Percentiles rank a stretch among this genome's conserved stretches.
Evolutionary conservation across 352 stramenopile genomes (phyloP).

Genomic region (Globisporangium canariense): DNA sequence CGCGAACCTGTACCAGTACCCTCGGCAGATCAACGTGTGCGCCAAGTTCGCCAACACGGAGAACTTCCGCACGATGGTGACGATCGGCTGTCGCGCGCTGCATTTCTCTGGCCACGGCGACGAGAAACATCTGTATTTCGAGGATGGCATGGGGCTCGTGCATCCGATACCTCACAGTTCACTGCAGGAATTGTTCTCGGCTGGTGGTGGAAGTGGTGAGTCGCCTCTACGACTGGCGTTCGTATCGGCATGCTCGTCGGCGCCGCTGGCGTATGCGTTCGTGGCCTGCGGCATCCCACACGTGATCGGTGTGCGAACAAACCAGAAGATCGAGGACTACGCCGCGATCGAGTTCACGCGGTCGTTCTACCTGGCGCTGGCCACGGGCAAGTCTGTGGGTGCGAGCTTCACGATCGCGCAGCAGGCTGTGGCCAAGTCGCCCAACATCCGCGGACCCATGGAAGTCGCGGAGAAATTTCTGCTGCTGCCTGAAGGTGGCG

Average conservation of each 20-base stretch:
- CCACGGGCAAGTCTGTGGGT: conserved; percentile 66
- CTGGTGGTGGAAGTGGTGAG: conserved; percentile 33
- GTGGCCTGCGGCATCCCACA: conserved; percentile 88
- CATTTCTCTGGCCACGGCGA: conserved; percentile 96
- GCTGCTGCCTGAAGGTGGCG: conserved; percentile 64
- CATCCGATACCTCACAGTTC: conserved; percentile 72
- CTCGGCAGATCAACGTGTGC: conserved; percentile 86
- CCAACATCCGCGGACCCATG: conserved; percentile 68
- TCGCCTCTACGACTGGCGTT: conserved; percentile 71
- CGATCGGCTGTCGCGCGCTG: conserved; percentile 87
- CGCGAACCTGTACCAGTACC: conserved; percentile 51
- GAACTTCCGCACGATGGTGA: conserved; percentile 90
- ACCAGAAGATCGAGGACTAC: conserved; percentile 86
- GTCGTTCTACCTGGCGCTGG: conserved; percentile 77
- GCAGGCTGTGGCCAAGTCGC: conserved; percentile 70
- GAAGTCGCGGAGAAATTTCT: conserved; percentile 76
- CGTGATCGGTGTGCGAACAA: conserved; percentile 86
- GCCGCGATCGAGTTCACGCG: conserved; percentile 84
- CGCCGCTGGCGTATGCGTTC: conserved; percentile 79
- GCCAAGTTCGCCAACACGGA: conserved; percentile 94
- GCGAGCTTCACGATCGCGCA: conserved; percentile 74
- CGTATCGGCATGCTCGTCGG: conserved; percentile 77
- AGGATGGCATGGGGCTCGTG: conserved; percentile 87
- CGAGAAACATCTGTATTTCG: conserved; percentile 91
- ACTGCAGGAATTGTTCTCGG: conserved; percentile 67